phyloP scores from a whole-genome alignment of 805 yeast genomes.

The Wickerhamomyces pijperi region DNA sequence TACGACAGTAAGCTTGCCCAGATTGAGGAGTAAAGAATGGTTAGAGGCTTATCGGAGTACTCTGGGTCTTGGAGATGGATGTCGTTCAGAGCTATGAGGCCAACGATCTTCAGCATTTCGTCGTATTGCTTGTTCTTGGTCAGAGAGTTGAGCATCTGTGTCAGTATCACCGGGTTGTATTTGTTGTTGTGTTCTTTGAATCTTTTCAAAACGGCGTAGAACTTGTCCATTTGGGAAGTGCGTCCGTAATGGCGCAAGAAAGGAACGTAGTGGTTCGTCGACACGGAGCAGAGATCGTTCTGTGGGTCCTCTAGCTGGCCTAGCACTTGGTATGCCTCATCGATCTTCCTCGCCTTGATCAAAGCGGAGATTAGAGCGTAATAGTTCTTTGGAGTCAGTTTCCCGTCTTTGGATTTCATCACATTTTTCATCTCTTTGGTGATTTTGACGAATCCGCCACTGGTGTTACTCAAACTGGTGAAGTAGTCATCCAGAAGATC shows the following conservation, averaged over 20 bases:
- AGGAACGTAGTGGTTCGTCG: slow-evolving; percentile 29
- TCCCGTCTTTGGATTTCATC: slow-evolving; percentile 3
- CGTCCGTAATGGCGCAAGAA: slow-evolving; percentile 25
- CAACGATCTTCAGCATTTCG: slow-evolving; percentile 23
- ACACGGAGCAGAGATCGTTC: too few species aligned
- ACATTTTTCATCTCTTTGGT: slow-evolving; percentile 6
- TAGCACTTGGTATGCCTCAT: slow-evolving; percentile 23
- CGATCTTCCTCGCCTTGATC: slow-evolving; percentile 13
- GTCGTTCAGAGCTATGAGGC: slow-evolving; percentile 17
- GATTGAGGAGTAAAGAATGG: slow-evolving; percentile 20
- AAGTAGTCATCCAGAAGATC: slow-evolving; percentile 12
- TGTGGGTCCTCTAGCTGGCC: slow-evolving; percentile 24
- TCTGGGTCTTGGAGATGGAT: slow-evolving; percentile 7
- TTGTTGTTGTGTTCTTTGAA: slow-evolving; percentile 21
- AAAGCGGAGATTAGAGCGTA: slow-evolving; percentile 18
- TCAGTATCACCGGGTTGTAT: slow-evolving; percentile 25
- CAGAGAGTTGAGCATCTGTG: slow-evolving; percentile 26
- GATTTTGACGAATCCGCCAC: slow-evolving; percentile 7
- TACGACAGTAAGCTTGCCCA: slow-evolving; percentile 20
- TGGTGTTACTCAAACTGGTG: slow-evolving; percentile 7
- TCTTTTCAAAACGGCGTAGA: slow-evolving; percentile 19
- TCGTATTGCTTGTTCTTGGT: slow-evolving; percentile 18
- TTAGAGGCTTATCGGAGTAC: not conserved
- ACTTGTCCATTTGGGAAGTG: slow-evolving; percentile 15
- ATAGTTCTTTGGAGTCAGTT: slow-evolving; percentile 14